Conservation (phyloP, 1,284 basidiomycete genomes). For the Trametes hirsuta region DNA sequence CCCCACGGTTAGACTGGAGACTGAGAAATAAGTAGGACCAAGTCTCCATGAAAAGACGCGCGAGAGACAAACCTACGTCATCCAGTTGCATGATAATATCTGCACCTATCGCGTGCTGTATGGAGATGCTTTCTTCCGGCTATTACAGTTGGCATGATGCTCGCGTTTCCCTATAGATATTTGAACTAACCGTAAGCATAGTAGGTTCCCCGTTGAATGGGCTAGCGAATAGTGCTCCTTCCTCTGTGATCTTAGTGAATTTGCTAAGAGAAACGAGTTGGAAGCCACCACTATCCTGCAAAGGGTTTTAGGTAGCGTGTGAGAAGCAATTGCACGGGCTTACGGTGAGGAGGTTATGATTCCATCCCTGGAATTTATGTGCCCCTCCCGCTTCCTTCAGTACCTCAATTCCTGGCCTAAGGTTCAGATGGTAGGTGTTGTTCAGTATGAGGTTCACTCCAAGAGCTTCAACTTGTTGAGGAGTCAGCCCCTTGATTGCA, state of each 20-base stretch:
- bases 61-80: slow-evolving; percentile 70
- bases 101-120: slow-evolving; percentile 84
- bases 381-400: slow-evolving; percentile 76
- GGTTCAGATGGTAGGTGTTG: slow-evolving; percentile 85
- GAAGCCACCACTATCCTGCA: slow-evolving; percentile 83
- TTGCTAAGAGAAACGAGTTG: slow-evolving; percentile 84
- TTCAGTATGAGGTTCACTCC: slow-evolving; percentile 82
- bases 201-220: slow-evolving; percentile 84
- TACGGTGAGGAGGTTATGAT: slow-evolving; percentile 78
- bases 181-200: slow-evolving; percentile 72
- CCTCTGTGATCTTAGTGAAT: slow-evolving; percentile 83
- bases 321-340: not conserved
- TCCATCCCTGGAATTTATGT: slow-evolving; percentile 86
- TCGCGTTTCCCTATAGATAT: not conserved
- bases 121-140: slow-evolving; percentile 86
- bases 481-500: slow-evolving; percentile 82
- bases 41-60: not conserved
- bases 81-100: slow-evolving; percentile 93
- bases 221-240: slow-evolving; percentile 81
- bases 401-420: slow-evolving; percentile 76
- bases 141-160: slow-evolving; percentile 31
- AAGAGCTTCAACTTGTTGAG: slow-evolving; percentile 81
- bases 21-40: slow-evolving; percentile 38
- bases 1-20: slow-evolving; percentile 73
- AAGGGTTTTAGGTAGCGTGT: slow-evolving; percentile 7